A percentile compares a stretch with the other conserved stretches of the same genome.
phyloP scores from a whole-genome alignment of 805 yeast species.

The Saccharomycopsis sp. region DNA sequence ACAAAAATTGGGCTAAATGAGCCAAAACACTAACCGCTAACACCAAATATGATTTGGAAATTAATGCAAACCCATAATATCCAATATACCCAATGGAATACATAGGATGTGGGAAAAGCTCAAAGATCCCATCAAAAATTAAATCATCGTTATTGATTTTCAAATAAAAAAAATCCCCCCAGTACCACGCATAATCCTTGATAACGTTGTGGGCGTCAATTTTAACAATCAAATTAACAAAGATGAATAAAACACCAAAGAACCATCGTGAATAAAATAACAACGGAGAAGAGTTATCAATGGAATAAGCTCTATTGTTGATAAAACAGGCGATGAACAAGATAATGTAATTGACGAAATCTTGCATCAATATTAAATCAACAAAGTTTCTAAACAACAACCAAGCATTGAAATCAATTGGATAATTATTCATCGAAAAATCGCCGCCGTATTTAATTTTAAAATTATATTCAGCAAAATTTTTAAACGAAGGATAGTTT shows the following conservation, averaged over 20 bases:
- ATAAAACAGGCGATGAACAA: slow-evolving; percentile 42
- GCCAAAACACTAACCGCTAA: slow-evolving; percentile 65
- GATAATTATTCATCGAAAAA: slow-evolving; percentile 37
- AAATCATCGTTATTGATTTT: slow-evolving; percentile 58
- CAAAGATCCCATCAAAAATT: slow-evolving; percentile 83
- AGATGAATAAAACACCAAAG: slow-evolving; percentile 53
- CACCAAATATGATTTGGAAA: slow-evolving; percentile 66
- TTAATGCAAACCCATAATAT: slow-evolving; percentile 75
- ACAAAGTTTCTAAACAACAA: slow-evolving; percentile 70
- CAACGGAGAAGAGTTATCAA: slow-evolving; percentile 36
- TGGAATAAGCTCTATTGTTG: slow-evolving; percentile 23
- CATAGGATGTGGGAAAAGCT: slow-evolving; percentile 90
- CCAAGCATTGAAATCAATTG: slow-evolving; percentile 81
- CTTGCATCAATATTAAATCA: slow-evolving; percentile 78
- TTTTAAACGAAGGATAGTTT: slow-evolving; percentile 33
- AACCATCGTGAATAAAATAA: slow-evolving; percentile 44
- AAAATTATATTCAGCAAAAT: slow-evolving; percentile 39
- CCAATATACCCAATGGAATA: slow-evolving; percentile 86
- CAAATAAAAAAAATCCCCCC: slow-evolving; percentile 89
- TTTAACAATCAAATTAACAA: slow-evolving; percentile 80
- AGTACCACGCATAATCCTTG: slow-evolving; percentile 89
- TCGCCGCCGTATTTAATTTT: slow-evolving; percentile 36
- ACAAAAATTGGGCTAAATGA: slow-evolving; percentile 70
- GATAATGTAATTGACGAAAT: slow-evolving; percentile 67
- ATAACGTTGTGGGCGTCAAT: slow-evolving; percentile 83